phyloP scores from a whole-genome alignment of 2,329 filamentous ascomycete genomes.

The Epichloe elymi region DNA sequence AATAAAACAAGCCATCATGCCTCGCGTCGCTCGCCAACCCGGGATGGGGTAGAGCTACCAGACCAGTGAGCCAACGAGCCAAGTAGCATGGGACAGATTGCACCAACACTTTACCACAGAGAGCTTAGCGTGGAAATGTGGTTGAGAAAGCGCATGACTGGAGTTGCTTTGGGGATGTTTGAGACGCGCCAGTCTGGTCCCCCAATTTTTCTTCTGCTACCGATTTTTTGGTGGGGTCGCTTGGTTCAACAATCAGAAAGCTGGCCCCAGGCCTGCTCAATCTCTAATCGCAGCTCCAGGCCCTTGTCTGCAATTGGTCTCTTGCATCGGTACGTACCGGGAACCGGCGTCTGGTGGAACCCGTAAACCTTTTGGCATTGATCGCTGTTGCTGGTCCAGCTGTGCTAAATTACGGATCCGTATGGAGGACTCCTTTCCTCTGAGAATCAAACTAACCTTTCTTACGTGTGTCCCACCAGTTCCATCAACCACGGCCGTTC shows the following conservation, averaged over 20 bases:
- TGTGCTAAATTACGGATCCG: not conserved
- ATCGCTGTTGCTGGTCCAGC: not conserved
- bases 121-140: conserved; percentile 11
- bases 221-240: conserved; percentile 21
- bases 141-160: conserved; percentile 9
- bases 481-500: not conserved
- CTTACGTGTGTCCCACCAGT: not conserved
- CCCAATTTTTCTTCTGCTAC: conserved; percentile 21
- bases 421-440: not conserved
- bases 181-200: conserved; percentile 9
- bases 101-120: conserved; percentile 4
- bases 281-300: conserved; percentile 9
- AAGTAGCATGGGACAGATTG: not conserved
- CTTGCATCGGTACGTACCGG: conserved; percentile 3
- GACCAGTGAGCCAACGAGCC: not conserved
- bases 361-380: not conserved
- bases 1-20: too few relatives aligned
- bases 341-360: not conserved
- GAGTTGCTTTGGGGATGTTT: not conserved
- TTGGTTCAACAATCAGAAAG: conserved; percentile 23
- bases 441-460: not conserved
- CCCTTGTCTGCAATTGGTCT: not conserved
- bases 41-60: not conserved
- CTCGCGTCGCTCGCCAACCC: too few relatives aligned
- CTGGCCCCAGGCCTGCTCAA: conserved; percentile 7